phyloP scores from a whole-genome alignment of 176 grass and related monocot species.

The Chloris gayana region DNA sequence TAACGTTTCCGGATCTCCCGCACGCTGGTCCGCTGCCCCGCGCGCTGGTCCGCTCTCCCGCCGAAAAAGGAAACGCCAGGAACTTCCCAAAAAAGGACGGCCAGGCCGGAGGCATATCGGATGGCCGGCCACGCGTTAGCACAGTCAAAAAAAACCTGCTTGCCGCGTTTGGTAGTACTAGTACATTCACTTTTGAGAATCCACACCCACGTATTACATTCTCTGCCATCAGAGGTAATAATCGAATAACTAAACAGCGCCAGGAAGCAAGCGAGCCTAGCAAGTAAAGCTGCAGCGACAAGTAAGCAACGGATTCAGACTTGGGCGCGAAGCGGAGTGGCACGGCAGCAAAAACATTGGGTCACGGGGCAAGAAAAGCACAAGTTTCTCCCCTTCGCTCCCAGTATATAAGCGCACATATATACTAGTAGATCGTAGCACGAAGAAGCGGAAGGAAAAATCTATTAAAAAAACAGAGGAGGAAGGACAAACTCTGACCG shows the following conservation, averaged over 20 bases:
- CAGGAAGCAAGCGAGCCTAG: slow-evolving; percentile 12
- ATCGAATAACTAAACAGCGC: slow-evolving; percentile 27
- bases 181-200: too few relatives aligned
- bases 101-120: too few relatives aligned
- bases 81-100: too few relatives aligned
- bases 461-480: too few relatives aligned
- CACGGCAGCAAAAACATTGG: not conserved
- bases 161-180: too few relatives aligned
- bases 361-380: slow-evolving; percentile 40
- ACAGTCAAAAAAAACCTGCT: too few relatives aligned
- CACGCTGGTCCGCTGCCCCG: too few relatives aligned
- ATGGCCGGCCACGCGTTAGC: too few relatives aligned
- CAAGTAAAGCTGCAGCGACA: slow-evolving; percentile 47
- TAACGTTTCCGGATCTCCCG: too few relatives aligned
- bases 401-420: not conserved
- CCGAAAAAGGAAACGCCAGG: too few relatives aligned
- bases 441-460: not conserved
- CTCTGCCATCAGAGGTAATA: not conserved
- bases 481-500: not conserved
- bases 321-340: slow-evolving; percentile 40
- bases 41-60: too few relatives aligned
- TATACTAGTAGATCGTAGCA: not conserved
- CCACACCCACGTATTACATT: not conserved
- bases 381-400: not conserved
- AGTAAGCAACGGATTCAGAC: slow-evolving; percentile 25